These are phyloP conservation scores for Carex arenaria DNA, from an alignment of 202 grass and related monocot genomes.

Conservation along the genomic window DNA sequence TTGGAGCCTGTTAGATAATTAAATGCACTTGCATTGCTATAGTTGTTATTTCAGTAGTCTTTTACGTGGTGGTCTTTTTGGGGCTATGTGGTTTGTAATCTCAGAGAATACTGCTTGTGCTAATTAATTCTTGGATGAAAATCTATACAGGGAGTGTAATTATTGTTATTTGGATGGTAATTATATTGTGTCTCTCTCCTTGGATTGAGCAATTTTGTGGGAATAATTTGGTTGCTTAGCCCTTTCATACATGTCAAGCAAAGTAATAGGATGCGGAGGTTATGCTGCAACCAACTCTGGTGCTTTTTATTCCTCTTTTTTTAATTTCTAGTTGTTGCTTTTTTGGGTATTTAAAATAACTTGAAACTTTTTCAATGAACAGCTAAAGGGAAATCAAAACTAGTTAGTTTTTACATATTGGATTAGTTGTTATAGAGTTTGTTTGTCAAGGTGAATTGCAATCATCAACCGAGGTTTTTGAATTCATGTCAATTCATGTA, in stretches of 20 bases:
- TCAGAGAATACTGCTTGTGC: not conserved
- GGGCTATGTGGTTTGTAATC: not conserved
- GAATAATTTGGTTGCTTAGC: not conserved
- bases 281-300: not conserved
- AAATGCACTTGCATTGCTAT: conserved; percentile 1
- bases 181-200: not conserved
- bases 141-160: not conserved
- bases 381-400: not conserved
- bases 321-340: not conserved
- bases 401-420: not conserved
- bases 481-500: not conserved
- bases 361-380: not conserved
- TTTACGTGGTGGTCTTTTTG: not conserved
- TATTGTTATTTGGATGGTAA: not conserved
- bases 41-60: not conserved
- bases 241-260: not conserved
- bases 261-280: not conserved
- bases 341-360: not conserved
- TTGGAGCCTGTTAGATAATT: not conserved
- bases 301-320: not conserved
- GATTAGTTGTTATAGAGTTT: not conserved
- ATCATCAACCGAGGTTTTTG: too few species aligned
- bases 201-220: not conserved
- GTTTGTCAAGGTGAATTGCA: not conserved
- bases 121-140: not conserved